phyloP scores from a whole-genome alignment of 2,329 filamentous ascomycete species.

The Beauveria australis region DNA sequence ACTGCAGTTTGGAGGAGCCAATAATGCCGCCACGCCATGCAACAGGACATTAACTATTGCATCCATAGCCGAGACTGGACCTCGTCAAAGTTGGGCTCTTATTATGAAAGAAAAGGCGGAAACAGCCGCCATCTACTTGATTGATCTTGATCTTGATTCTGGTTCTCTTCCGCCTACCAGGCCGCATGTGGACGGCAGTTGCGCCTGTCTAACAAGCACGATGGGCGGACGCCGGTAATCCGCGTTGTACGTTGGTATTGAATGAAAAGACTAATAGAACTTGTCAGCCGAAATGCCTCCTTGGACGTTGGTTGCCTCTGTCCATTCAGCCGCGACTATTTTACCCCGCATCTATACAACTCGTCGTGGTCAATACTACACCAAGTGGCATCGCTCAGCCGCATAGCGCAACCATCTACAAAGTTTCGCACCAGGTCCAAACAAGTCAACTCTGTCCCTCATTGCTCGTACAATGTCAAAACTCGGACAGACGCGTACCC shows the following conservation, averaged over 20 bases:
- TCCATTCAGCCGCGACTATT: background rate
- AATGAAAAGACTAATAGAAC: no score
- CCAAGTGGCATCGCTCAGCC: background rate
- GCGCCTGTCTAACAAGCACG: background rate
- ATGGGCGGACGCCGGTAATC: background rate
- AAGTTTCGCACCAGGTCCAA: background rate
- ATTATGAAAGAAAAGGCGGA: no score
- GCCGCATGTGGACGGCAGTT: background rate
- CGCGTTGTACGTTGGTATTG: conserved; percentile 9
- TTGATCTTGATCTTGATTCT: background rate
- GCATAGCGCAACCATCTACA: background rate
- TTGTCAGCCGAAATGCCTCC: no score
- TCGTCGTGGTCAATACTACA: background rate
- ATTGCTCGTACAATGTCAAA: background rate
- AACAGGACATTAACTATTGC: background rate
- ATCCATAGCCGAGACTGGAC: no score
- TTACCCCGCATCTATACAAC: background rate
- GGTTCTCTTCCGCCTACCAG: background rate
- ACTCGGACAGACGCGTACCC: background rate
- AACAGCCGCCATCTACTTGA: background rate
- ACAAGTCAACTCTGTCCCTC: background rate
- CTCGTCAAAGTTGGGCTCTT: no score
- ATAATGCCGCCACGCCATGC: background rate
- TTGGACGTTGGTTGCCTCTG: no score
- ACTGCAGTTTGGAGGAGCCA: background rate